Base-by-base conservation (phyloP, 192 early-diverging fungal species). In the Dimargaris xerosporica region DNA sequence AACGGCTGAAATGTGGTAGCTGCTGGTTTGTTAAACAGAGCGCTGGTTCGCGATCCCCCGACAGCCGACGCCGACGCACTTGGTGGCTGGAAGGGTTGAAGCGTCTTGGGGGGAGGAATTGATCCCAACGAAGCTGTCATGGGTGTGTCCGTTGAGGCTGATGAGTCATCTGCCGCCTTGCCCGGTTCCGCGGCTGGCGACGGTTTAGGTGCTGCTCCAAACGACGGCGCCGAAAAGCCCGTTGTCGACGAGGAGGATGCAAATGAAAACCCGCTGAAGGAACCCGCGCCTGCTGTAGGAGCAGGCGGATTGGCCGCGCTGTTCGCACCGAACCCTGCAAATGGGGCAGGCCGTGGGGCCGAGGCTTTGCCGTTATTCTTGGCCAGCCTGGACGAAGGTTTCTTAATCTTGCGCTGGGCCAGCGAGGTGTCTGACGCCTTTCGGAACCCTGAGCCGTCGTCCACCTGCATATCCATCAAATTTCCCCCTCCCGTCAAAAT, bases 241-340 rank as follows among this genome's bases (percentile, higher is more conserved):
- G 9, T 50, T 50, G 25, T 5, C 1, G 4, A 50, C 17, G 47
- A 50, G 7, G 1, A 7, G 25, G 47, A 21, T 7, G 47, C 4
- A 2, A 50, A 50, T 50, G 9, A 46, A 46, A 46, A 46, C 19
- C 11, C 12, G 45, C 11, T 46, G 19, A 46, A 46, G 45, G 11
- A 46, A 46, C 45, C 45, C 45, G 19, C 19, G 19, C 45, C 45
- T 13, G 19, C 45, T 19, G 45, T 46, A 46, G 19, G 45, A 46
- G 19, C 45, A 46, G 45, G 19, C 11, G 12, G 11, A 46, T 46
- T 50, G 9, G 54, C n/a, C 25, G 12, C 17, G 29, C 19, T 29
- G 2, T 60, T 26, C 2, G 73, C 46, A 0, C 63, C 71, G 62
- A 74, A 74, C 0, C 72, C 73, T 0, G 62, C 43, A 60, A 74